Evolutionary conservation across 495 filamentous ascomycete genomes (phyloP).

Genomic region (Clohesyomyces aquaticus): DNA sequence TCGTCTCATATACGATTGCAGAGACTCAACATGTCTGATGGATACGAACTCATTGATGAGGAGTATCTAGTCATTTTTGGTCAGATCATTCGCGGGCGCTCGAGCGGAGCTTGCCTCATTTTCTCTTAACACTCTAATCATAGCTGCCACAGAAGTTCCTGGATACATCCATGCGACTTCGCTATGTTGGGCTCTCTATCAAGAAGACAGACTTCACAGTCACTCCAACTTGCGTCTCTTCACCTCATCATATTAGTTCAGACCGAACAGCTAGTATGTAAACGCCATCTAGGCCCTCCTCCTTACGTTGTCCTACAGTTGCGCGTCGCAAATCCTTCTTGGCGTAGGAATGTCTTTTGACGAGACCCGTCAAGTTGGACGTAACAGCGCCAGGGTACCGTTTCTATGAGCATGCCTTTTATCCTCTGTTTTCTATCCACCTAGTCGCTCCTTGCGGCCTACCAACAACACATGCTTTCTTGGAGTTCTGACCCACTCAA

Average conservation of each 20-base stretch:
- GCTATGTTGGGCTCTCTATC: slow-evolving; percentile 52
- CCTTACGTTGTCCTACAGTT: slow-evolving; percentile 43
- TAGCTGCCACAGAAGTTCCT: slow-evolving; percentile 48
- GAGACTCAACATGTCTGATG: too few species aligned
- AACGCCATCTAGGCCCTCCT: slow-evolving; percentile 42
- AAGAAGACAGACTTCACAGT: slow-evolving; percentile 49
- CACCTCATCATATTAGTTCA: slow-evolving; percentile 34
- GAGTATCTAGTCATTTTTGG: neutral
- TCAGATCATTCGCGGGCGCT: neutral
- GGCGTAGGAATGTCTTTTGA: neutral
- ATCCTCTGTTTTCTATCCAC: slow-evolving; percentile 46
- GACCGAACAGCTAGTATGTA: slow-evolving; percentile 42
- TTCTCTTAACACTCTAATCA: slow-evolving; percentile 44
- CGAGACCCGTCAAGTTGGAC: slow-evolving; percentile 9
- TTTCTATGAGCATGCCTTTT: slow-evolving; percentile 49
- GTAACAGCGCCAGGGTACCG: slow-evolving; percentile 47
- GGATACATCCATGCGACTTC: slow-evolving; percentile 50
- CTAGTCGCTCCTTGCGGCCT: slow-evolving; percentile 47
- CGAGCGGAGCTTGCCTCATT: neutral
- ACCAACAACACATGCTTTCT: slow-evolving; percentile 31
- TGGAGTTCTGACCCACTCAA: slow-evolving; percentile 43
- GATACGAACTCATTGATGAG: too few species aligned
- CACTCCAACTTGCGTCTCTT: slow-evolving; percentile 54
- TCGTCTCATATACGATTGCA: neutral
- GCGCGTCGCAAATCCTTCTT: slow-evolving; percentile 46